phyloP scores from a whole-genome alignment of 805 yeast species.

The Starmerella asiatica region DNA sequence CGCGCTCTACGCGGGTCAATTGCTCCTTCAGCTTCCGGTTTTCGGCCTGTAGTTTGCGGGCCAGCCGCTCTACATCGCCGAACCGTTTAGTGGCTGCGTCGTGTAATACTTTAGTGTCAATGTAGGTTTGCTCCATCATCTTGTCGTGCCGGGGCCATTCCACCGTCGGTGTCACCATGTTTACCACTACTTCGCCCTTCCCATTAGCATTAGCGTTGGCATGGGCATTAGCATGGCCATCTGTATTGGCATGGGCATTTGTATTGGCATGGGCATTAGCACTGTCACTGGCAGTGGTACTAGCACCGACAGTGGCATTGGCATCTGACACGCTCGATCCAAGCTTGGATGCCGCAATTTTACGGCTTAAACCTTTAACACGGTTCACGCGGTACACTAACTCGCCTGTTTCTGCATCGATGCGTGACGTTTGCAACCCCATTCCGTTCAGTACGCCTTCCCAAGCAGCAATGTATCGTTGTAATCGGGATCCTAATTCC shows the following conservation, averaged over 20 bases:
- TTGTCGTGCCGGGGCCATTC: conserved; percentile 1
- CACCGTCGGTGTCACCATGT: neutral
- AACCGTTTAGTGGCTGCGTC: conserved; percentile 56
- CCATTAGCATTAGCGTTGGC: neutral
- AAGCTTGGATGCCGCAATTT: no score
- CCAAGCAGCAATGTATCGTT: conserved; percentile 23
- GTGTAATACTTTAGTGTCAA: conserved; percentile 30
- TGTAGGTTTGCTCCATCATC: conserved; percentile 24
- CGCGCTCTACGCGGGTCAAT: conserved; percentile 23
- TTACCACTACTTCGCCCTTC: no score
- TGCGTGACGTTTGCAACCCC: conserved; percentile 46
- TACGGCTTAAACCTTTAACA: conserved; percentile 36
- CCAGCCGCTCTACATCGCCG: conserved; percentile 77
- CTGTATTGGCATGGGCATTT: neutral
- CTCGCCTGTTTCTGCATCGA: conserved; percentile 4
- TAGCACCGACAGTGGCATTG: neutral
- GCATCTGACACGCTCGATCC: no score
- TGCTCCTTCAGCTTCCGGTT: conserved; percentile 36
- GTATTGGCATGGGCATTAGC: neutral
- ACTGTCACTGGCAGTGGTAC: neutral
- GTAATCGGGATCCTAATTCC: conserved; percentile 6
- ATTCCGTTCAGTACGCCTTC: conserved; percentile 57
- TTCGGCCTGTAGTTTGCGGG: conserved; percentile 71
- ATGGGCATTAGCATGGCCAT: neutral
- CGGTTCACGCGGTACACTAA: conserved; percentile 36